Evolutionary conservation across 345 rosid species (phyloP), one percentile per base, ranked within the genome.

Genomic region (Reutealis trisperma): DNA sequence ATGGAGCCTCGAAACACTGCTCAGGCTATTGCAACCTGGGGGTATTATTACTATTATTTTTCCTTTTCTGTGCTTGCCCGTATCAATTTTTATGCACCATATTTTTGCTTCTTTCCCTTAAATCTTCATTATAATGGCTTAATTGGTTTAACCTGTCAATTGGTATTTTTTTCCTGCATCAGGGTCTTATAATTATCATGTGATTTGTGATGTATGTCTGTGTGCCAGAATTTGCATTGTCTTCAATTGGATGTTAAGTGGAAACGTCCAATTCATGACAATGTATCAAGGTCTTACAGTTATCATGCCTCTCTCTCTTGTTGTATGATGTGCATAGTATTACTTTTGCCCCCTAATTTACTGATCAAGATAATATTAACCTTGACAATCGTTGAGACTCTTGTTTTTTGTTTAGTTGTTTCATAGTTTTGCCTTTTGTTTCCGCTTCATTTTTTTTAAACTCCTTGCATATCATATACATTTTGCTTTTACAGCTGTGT

Each of bases 1-100:
- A 80, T 88, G 91, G 99, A 96, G 58, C 99, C 99, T 1, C 89
- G 84, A 58, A 92, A 94, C 82, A 96, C 99, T 54, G 99, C 99
- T 45, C 75, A 78, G 80, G 99, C 99, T 27, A 86, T 96, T 44
- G 88, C 95, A 6, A 88, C 91, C 75, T 96, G 98, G 99, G 98
- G 99, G 99, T 96, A 82, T 63, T 49, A 5, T 58, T 6, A 10
- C 10, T 49, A 18, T 37, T 37, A 59, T n/a, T 54, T 42, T 13
- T 44, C 19, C 41, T 34, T 34, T 55, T 54, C 55, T 27, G n/a
- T 34, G 69, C 25, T 65, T 65, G n/a, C 11, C 1, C 1, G 6
- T 19, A 13, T 37, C 47, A 32, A 41, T 37, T 18, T 65, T 7
- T 54, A 54, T 54, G 41, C 16, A 14, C 4, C 18, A 51, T 54